Evolutionary conservation across 2,329 filamentous ascomycete species (phyloP).

Genomic region (Pseudopithomyces maydicus): DNA sequence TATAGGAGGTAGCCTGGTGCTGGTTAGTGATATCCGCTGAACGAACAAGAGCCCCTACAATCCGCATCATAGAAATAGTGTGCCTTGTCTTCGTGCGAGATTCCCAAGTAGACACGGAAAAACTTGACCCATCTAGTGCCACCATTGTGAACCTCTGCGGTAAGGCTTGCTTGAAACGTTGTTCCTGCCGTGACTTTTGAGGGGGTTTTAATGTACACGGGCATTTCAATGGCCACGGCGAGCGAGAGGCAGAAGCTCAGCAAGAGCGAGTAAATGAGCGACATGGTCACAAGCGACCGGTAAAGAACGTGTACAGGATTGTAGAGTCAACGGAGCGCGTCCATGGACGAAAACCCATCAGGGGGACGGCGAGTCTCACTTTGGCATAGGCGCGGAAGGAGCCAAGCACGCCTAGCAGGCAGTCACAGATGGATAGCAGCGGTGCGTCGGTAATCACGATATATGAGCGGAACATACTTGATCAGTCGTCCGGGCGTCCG

Average conservation of each 20-base stretch:
- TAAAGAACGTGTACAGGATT: background rate
- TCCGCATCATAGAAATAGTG: conserved; percentile 15
- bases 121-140: conserved; percentile 9
- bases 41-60: conserved; percentile 6
- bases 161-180: conserved; percentile 11
- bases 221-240: conserved; percentile 1
- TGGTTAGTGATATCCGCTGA: background rate
- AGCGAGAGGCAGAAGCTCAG: background rate
- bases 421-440: background rate
- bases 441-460: too few relatives aligned
- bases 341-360: background rate
- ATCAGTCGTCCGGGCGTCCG: too few relatives aligned
- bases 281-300: background rate
- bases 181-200: conserved; percentile 11
- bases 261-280: background rate
- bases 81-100: conserved; percentile 10
- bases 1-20: conserved; percentile 14
- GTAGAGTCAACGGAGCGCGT: background rate
- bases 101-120: conserved; percentile 17
- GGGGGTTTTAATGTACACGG: conserved; percentile 10
- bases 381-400: background rate
- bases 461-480: too few relatives aligned
- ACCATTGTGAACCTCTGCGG: conserved; percentile 11
- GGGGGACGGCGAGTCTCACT: background rate
- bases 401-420: background rate